Evolutionary conservation across 179 eudicot species (phyloP), one percentile per base, ranked within the genome.

Genomic region (Corrigiola litoralis): DNA sequence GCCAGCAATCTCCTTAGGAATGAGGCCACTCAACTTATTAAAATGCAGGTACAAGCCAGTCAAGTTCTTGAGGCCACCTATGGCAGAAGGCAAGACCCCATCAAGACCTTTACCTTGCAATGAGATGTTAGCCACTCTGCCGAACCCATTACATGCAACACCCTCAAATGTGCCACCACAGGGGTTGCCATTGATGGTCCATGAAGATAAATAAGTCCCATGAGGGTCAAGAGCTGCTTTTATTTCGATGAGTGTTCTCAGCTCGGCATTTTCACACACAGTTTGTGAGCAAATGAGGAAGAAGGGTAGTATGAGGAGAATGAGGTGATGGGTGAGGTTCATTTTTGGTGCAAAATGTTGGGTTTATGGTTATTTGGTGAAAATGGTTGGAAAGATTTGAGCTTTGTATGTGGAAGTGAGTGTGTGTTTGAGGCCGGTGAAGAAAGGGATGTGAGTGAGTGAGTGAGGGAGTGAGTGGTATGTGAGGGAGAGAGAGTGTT

Each of bases 1-100:
- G 44, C 75, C 77, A 45, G 81, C 75, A 55, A 91, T 78, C 71
- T 86, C 94, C 53, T 71, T 80, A 48, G 90, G 96, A 16, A 91
- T 84, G 20, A 45, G 71, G 20, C 97, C 97, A 49, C 62, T 57
- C 5, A 91, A 73, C 68, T 74, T 59, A 67, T 91, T 88, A 47
- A 88, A 91, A 74, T 91, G 97, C 61, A 91, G 37, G 70, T 83
- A 91, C 72, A 91, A 72, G 50, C 97, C 96, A 72, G 90, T 66
- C 61, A 91, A 83, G 79, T 81, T 84, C 66, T 63, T 79, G 45
- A 91, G 86, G 59, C 40, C 72, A 55, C 88, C 97, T 72, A 90
- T 84, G 76, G 85, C 77, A 38, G 78, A 71, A 2, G 97, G 86
- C 24, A 90, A 71, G 53, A 75, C 38, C 31, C 97, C 97, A 63